Conservation (phyloP, 2,329 filamentous ascomycete genomes). For the Venturia carpophila region DNA sequence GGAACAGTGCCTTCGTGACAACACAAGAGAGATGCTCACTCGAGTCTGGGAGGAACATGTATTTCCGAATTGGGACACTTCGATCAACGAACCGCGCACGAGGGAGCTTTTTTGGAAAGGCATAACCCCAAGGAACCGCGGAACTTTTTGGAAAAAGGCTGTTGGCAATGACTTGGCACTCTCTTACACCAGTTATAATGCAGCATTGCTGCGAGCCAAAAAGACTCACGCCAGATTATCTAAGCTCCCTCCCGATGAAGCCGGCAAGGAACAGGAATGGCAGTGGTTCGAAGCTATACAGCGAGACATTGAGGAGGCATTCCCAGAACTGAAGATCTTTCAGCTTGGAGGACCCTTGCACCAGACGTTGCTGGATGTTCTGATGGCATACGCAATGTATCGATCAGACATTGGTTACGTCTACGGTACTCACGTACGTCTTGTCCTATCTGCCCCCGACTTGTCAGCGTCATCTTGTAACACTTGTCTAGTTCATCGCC, state of each 20-base stretch:
- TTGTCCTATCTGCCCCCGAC: constrained; percentile 1
- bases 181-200: constrained; percentile 58
- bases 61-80: constrained; percentile 65
- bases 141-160: constrained; percentile 60
- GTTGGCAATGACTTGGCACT: constrained; percentile 67
- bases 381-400: constrained; percentile 76
- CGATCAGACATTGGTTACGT: constrained; percentile 74
- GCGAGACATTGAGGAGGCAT: constrained; percentile 58
- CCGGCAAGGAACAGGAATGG: constrained; percentile 44
- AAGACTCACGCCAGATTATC: constrained; percentile 52
- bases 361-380: constrained; percentile 59
- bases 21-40: constrained; percentile 42
- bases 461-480: not conserved
- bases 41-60: constrained; percentile 70
- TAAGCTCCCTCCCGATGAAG: constrained; percentile 37
- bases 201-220: constrained; percentile 60
- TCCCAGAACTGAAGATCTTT: constrained; percentile 67
- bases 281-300: constrained; percentile 58
- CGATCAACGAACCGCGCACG: constrained; percentile 60
- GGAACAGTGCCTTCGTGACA: constrained; percentile 44
- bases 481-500: constrained; percentile 53
- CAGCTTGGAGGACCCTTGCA: constrained; percentile 61
- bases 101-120: constrained; percentile 79
- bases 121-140: constrained; percentile 61
- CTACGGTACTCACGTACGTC: constrained; percentile 61